Percentiles rank a stretch among this genome's conserved stretches.
phyloP scores from a whole-genome alignment of 2,329 filamentous ascomycete genomes.

The Gnomoniopsis sp. region DNA sequence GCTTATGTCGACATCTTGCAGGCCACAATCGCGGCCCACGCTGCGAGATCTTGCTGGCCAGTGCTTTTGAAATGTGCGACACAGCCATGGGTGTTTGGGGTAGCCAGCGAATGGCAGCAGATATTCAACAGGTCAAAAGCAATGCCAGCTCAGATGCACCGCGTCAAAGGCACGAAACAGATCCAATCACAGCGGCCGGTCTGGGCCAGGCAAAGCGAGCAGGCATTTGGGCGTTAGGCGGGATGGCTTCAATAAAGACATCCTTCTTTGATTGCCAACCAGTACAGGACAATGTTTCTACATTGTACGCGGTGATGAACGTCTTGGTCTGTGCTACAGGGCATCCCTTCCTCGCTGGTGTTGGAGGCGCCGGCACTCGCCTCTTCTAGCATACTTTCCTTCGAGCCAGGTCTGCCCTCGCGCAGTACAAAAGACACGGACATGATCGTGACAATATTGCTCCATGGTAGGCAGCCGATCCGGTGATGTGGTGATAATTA shows the following conservation, averaged over 20 bases:
- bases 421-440: slow-evolving; percentile 10
- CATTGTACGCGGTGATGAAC: slow-evolving; percentile 11
- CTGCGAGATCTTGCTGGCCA: slow-evolving; percentile 16
- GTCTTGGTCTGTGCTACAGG: slow-evolving; percentile 14
- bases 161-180: slow-evolving; percentile 7
- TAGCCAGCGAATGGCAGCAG: slow-evolving; percentile 11
- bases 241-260: neutral
- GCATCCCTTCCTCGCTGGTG: neutral
- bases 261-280: slow-evolving; percentile 5
- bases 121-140: neutral
- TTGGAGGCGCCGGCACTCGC: slow-evolving; percentile 13
- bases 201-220: slow-evolving; percentile 8
- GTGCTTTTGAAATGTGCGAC: slow-evolving; percentile 13
- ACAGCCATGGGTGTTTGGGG: slow-evolving; percentile 3
- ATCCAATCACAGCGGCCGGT: slow-evolving; percentile 6
- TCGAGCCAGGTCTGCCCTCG: neutral
- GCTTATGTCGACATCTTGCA: slow-evolving; percentile 2
- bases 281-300: slow-evolving; percentile 15
- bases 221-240: neutral
- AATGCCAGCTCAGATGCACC: slow-evolving; percentile 5
- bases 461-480: neutral
- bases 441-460: neutral
- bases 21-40: slow-evolving; percentile 12
- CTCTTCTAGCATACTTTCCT: slow-evolving; percentile 6
- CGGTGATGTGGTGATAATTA: neutral